phyloP scores from a whole-genome alignment of 108 stramenopile genomes.

The Skeletonema potamos region DNA sequence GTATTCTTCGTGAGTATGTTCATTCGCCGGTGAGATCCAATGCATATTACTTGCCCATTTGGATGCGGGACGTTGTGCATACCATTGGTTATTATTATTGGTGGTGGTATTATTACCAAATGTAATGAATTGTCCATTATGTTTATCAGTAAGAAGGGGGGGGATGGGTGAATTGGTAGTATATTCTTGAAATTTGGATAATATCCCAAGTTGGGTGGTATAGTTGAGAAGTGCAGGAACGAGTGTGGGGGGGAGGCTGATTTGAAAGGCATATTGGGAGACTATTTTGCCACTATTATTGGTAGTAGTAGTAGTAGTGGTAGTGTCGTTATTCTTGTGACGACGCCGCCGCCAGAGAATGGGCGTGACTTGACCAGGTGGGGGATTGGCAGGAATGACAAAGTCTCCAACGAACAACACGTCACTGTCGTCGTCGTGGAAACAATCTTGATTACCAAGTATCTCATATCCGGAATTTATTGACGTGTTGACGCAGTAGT shows the following conservation, averaged over 20 bases:
- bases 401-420: slow-evolving; percentile 25
- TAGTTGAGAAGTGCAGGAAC: slow-evolving; percentile 33
- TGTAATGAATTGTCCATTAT: not conserved
- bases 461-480: not conserved
- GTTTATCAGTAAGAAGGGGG: not conserved
- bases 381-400: not conserved
- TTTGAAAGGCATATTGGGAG: slow-evolving; percentile 38
- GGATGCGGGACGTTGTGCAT: slow-evolving; percentile 19
- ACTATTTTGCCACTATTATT: slow-evolving; percentile 4
- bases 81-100: not conserved
- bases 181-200: slow-evolving; percentile 23
- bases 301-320: not conserved
- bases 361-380: slow-evolving; percentile 17
- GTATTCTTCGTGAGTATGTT: slow-evolving; percentile 40
- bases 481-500: not conserved
- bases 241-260: slow-evolving; percentile 36
- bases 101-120: not conserved
- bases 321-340: not conserved
- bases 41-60: slow-evolving; percentile 59
- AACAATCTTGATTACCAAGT: not conserved
- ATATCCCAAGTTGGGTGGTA: slow-evolving; percentile 38
- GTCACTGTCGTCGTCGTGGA: not conserved
- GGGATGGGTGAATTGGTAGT: slow-evolving; percentile 6
- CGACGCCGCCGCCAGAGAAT: slow-evolving; percentile 15
- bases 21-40: slow-evolving; percentile 49